Evolutionary conservation across 73 alveolate genomes (phyloP).

Genomic region (Paramecium bursaria): DNA sequence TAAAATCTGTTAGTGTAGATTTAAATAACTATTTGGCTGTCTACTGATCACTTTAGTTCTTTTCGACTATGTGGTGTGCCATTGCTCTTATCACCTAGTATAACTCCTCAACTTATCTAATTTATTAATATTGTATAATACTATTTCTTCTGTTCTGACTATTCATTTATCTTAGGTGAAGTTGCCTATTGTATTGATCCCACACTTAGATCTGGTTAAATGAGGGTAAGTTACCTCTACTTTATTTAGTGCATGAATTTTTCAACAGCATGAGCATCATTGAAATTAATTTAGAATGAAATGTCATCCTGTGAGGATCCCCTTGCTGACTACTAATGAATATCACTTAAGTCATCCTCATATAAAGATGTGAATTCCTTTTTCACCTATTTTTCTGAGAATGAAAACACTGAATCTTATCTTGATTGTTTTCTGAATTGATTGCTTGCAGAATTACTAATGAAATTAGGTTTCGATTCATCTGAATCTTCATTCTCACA

Average conservation of each 20-base stretch:
- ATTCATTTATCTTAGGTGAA: neutral
- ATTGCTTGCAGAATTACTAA: no score
- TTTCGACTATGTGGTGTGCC: slow-evolving; percentile 46
- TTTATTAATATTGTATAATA: neutral
- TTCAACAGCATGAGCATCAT: slow-evolving; percentile 57
- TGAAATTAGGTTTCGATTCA: no score
- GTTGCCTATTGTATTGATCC: slow-evolving; percentile 55
- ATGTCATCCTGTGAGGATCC: slow-evolving; percentile 31
- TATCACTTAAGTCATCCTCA: slow-evolving; percentile 55
- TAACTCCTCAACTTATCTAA: slow-evolving; percentile 50
- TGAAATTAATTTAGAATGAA: slow-evolving; percentile 23
- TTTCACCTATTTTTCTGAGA: slow-evolving; percentile 21
- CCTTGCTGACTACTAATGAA: slow-evolving; percentile 17
- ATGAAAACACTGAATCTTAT: slow-evolving; percentile 56
- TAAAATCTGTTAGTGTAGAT: slow-evolving; percentile 16
- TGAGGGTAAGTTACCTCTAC: neutral
- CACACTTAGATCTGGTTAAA: slow-evolving; percentile 1
- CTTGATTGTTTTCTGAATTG: no score
- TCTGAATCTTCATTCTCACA: slow-evolving; percentile 49
- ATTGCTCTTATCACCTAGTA: slow-evolving; percentile 44
- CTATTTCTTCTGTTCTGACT: slow-evolving; percentile 4
- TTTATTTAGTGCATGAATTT: slow-evolving; percentile 40
- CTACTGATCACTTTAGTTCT: neutral
- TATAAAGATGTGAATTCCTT: slow-evolving; percentile 23
- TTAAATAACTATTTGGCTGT: slow-evolving; percentile 1